These are phyloP conservation scores for Monsonia emarginata DNA, from an alignment of 441 rosid species.

Conservation along the genomic window DNA sequence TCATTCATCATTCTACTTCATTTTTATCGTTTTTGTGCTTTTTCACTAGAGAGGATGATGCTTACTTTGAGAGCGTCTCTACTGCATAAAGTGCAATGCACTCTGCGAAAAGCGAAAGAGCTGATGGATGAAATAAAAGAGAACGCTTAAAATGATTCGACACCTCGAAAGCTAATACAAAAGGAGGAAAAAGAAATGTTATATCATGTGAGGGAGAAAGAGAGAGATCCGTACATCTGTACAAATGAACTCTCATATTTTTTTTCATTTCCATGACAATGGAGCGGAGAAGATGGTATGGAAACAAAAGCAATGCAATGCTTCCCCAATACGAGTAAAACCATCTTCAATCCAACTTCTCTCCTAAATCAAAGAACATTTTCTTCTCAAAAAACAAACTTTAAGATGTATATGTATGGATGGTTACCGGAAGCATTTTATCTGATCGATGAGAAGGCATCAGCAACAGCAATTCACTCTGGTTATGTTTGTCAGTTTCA, in stretches of 20 bases:
- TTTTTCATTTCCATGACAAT: background rate
- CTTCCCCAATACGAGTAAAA: background rate
- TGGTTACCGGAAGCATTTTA: conserved; percentile 11
- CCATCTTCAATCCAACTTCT: conserved; percentile 2
- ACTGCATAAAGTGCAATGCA: no score
- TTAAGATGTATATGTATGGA: conserved; percentile 11
- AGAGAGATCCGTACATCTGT: background rate
- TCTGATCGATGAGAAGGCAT: conserved; percentile 11
- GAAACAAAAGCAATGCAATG: no score
- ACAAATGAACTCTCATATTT: background rate
- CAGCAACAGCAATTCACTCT: conserved; percentile 14
- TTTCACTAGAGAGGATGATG: no score
- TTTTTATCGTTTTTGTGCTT: no score
- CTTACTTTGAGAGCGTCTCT: no score
- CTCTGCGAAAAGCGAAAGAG: no score
- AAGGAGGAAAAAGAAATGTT: background rate
- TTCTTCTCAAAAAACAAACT: conserved; percentile 10
- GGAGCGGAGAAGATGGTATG: background rate
- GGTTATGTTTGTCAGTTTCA: conserved; percentile 18
- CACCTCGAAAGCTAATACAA: no score
- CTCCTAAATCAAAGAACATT: background rate
- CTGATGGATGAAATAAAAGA: no score
- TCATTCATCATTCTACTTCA: no score
- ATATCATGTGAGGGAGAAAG: background rate
- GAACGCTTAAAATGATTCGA: no score